These are phyloP conservation scores for Aspergillus baeticus DNA, from an alignment of 495 filamentous ascomycete genomes.

Conservation along the genomic window DNA sequence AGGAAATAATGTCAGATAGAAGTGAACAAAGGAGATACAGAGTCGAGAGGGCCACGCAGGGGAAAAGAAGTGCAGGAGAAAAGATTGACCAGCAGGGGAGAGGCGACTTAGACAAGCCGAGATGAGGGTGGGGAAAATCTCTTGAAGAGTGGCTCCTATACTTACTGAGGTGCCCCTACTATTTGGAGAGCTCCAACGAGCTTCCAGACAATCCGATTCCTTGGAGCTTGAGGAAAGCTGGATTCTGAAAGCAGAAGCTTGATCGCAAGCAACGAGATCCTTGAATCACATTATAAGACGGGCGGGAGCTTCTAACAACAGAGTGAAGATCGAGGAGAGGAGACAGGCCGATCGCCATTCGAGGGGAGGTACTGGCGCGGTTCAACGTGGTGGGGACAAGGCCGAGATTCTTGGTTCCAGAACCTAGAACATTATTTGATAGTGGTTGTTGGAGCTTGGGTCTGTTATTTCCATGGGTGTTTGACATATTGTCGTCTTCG, in stretches of 20 bases:
- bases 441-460: neutral
- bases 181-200: neutral
- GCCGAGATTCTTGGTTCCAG: constrained; percentile 1
- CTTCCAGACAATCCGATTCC: neutral
- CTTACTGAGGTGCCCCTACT: neutral
- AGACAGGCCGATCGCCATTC: neutral
- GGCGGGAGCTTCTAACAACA: neutral
- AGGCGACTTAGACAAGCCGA: constrained; percentile 11
- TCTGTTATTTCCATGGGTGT: neutral
- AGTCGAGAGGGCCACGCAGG: neutral
- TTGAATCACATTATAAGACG: neutral
- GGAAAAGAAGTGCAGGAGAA: constrained; percentile 4
- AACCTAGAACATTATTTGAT: neutral
- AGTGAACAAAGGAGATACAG: constrained; percentile 1
- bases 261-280: neutral
- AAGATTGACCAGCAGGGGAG: constrained; percentile 7
- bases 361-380: neutral
- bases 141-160: neutral
- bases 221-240: neutral
- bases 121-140: constrained; percentile 13
- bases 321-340: constrained; percentile 3
- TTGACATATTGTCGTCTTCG: neutral
- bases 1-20: neutral
- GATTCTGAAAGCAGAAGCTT: neutral
- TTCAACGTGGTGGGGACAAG: constrained; percentile 3